These are phyloP conservation scores for Penicillium goetzii DNA, from an alignment of 495 filamentous ascomycete genomes.

Conservation along the genomic window DNA sequence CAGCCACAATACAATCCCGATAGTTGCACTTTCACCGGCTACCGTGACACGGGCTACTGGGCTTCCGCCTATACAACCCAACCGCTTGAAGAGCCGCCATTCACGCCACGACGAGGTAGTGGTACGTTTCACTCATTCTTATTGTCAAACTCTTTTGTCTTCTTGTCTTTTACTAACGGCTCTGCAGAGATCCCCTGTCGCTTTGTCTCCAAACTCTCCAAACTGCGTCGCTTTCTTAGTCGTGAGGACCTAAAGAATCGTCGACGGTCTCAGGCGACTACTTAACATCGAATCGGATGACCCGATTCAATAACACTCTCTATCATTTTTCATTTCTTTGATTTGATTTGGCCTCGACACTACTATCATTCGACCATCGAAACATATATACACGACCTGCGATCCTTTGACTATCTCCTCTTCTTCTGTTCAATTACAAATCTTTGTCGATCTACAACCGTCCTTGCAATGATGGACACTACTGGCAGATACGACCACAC, in stretches of 20 bases:
- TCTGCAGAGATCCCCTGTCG: constrained; percentile 30
- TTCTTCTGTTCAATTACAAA: constrained; percentile 4
- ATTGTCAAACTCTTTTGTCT: neutral
- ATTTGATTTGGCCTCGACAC: neutral
- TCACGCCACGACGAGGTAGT: constrained; percentile 27
- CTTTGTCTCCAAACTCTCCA: constrained; percentile 40
- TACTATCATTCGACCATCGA: neutral
- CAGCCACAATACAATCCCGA: constrained; percentile 43
- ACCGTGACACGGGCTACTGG: constrained; percentile 44
- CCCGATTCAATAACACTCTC: neutral
- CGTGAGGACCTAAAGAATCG: constrained; percentile 37
- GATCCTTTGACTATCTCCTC: constrained; percentile 2
- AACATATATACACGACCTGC: neutral
- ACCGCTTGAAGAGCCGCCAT: constrained; percentile 26
- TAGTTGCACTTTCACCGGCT: constrained; percentile 44
- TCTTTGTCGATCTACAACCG: neutral
- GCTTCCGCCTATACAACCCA: constrained; percentile 41
- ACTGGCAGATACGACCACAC: constrained; percentile 6
- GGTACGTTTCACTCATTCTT: constrained; percentile 28
- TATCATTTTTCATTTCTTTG: constrained; percentile 12
- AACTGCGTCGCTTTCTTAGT: constrained; percentile 38
- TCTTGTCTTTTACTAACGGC: constrained; percentile 8
- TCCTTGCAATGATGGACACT: neutral
- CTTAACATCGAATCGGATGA: constrained; percentile 10
- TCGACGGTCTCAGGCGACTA: constrained; percentile 26